Evolutionary conservation across 23 red algal genomes (phyloP), one percentile per base, ranked within the genome.

Genomic region (Cyanidiococcus yangmingshanensis): DNA sequence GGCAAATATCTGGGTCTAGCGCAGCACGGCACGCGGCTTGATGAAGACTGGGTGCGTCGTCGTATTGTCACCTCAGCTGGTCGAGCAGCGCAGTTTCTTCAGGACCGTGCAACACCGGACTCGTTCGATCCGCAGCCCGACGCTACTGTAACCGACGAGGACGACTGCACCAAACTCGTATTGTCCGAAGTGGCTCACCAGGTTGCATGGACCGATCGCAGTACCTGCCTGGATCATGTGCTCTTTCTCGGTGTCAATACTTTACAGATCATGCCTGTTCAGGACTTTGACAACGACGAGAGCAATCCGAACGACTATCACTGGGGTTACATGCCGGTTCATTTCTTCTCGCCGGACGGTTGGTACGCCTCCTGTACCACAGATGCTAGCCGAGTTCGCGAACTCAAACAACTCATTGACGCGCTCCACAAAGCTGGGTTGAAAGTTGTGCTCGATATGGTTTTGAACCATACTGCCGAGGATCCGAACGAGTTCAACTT

Each of bases 301-400:
- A 34, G n/a, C 7, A 75, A 81, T 39, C 68, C 80, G 0, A 0
- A 0, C 1, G 29, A 83, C n/a, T 88, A 96, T 76, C 54, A 74
- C 39, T 96, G 92, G 92, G 92, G 92, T 34, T 96, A 96, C 58
- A 91, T 88, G 80, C 92, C 92, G 16, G 86, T 90, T 33, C 84
- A 88, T 68, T 96, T 96, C 59, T 87, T 87, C 51, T 87, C 87
- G 0, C 92, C 92, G 2, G 85, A 88, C 38, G 84, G 87, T 17
- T 89, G 85, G 87, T 96, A 96, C 75, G 90, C 90, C 21, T 74
- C 84, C 0, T 83, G 71, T 12, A 88, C 88, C 21, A 45, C 50
- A n/a, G 67, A 82, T 68, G 67, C 74, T 25, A 75, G 85, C 1
- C 78, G 87, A 29, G 92, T 96, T 17, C 59, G 30, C n/a, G 92